These are phyloP conservation scores for Beauveria scarabaeidicola DNA, from an alignment of 2,329 filamentous ascomycete genomes.

Conservation along the genomic window DNA sequence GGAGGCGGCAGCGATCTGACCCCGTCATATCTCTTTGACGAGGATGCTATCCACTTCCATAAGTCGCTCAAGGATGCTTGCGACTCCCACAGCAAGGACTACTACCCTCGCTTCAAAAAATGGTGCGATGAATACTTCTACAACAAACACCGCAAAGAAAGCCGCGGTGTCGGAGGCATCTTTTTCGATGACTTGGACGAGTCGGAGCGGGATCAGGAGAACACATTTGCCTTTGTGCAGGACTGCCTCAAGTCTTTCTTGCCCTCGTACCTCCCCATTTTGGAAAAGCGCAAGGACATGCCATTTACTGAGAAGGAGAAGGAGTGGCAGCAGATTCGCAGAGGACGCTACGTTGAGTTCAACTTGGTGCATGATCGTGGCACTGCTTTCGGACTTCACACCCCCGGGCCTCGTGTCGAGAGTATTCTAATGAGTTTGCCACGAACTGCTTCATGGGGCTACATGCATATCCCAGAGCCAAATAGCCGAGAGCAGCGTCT, in stretches of 20 bases:
- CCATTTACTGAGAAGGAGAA: conserved; percentile 79
- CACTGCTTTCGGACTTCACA: conserved; percentile 88
- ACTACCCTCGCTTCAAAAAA: conserved; percentile 91
- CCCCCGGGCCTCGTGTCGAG: conserved; percentile 83
- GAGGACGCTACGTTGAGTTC: conserved; percentile 97
- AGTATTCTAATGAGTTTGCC: conserved; percentile 97
- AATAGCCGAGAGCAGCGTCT: conserved; percentile 71
- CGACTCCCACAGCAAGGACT: conserved; percentile 84
- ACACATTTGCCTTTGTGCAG: conserved; percentile 81
- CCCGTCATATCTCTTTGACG: conserved; percentile 88
- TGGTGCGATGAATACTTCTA: conserved; percentile 98
- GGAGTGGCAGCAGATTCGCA: conserved; percentile 89
- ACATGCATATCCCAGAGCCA: conserved; percentile 81
- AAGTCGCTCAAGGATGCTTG: conserved; percentile 85
- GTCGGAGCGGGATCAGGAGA: conserved; percentile 76
- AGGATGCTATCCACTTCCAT: conserved; percentile 96
- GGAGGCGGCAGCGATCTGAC: conserved; percentile 92
- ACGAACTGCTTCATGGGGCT: conserved; percentile 85
- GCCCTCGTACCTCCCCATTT: conserved; percentile 82
- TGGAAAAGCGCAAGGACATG: conserved; percentile 86
- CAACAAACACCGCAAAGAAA: conserved; percentile 83
- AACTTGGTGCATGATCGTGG: conserved; percentile 96
- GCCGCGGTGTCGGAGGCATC: conserved; percentile 85
- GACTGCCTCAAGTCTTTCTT: conserved; percentile 81
- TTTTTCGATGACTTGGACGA: conserved; percentile 98